phyloP scores from a whole-genome alignment of 345 rosid genomes.

The Dipteronia dyeriana region DNA sequence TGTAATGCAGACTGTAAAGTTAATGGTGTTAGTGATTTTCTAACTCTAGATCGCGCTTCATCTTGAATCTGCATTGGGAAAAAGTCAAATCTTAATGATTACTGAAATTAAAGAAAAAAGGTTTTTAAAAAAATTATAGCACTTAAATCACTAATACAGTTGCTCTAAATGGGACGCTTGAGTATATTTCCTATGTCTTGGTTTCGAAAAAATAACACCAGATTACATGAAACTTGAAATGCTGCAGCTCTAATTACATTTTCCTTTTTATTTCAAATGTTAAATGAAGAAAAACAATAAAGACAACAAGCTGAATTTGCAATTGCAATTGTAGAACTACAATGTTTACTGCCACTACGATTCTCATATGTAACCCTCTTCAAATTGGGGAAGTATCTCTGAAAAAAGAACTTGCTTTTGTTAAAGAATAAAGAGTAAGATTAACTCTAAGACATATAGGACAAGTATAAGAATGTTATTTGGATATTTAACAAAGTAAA shows the following conservation, averaged over 20 bases:
- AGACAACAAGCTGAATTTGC: not conserved
- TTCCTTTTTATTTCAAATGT: not conserved
- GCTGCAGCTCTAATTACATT: not conserved
- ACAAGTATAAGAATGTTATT: not conserved
- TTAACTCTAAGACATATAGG: not conserved
- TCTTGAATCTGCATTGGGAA: constrained; percentile 56
- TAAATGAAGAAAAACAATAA: not conserved
- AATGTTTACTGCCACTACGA: not conserved
- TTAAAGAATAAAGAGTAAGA: not conserved
- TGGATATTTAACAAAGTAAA: not conserved
- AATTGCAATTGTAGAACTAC: not conserved
- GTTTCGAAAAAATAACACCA: not conserved
- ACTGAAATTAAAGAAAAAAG: not conserved
- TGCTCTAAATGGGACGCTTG: not conserved
- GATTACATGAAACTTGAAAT: not conserved
- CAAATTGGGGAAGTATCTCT: not conserved
- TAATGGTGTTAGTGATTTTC: constrained; percentile 57
- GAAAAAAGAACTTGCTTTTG: not conserved
- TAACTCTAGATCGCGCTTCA: constrained; percentile 67
- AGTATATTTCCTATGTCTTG: not conserved
- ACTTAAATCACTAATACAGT: not conserved
- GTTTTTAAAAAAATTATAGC: not conserved
- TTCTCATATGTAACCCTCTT: not conserved
- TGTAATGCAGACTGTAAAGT: constrained; percentile 62
- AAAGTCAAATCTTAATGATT: constrained; percentile 2